Base-by-base conservation (phyloP, 768 basidiomycete species). In the Russula sp. region DNA sequence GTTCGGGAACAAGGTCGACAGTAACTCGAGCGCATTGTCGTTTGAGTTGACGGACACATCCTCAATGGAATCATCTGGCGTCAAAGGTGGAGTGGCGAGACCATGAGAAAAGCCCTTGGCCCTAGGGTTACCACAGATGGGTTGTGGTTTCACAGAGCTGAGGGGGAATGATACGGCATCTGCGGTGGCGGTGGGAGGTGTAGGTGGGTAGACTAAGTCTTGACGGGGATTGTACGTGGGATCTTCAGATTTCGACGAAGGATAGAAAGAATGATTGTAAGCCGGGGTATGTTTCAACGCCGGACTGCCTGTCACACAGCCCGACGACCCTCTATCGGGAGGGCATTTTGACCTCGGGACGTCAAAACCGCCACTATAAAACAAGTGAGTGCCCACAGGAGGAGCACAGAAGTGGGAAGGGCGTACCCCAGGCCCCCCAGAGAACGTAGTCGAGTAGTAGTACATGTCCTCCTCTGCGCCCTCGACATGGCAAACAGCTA, bases 251-350 rank as follows among this genome's bases (percentile, higher is more conserved):
- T 68, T 77, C 74, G 75, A 77, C 75, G 72, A 82, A 78, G 48
- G 68, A 70, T 57, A 70, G 61, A 52, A 68, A 57, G 59, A 4
- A 11, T 50, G 54, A 6, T 52, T 37, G 49, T 53, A 60, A 39
- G 63, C 27, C 37, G 71, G 59, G 57, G 58, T 49, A 70, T 79
- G 75, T 65, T 74, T 76, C 73, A 80, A 78, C 91, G 89, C 83
- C 86, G 83, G 82, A 79, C 85, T 82, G 89, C 83, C 91, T 94
- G 88, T 94, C 91, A 94, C 91, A 84, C 89, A 87, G 82, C 83
- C 85, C 81, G 84, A 86, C 90, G 91, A 94, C 91, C 91, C 91
- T 88, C 91, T 73, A 73, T 90, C 87, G 70, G 90, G 91, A 90
- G 91, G 91, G 91, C 91, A 94, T 94, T 94, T 94, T 68, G 77